phyloP scores from a whole-genome alignment of 768 basidiomycete species.

The Hemileccinum rubropunctum region DNA sequence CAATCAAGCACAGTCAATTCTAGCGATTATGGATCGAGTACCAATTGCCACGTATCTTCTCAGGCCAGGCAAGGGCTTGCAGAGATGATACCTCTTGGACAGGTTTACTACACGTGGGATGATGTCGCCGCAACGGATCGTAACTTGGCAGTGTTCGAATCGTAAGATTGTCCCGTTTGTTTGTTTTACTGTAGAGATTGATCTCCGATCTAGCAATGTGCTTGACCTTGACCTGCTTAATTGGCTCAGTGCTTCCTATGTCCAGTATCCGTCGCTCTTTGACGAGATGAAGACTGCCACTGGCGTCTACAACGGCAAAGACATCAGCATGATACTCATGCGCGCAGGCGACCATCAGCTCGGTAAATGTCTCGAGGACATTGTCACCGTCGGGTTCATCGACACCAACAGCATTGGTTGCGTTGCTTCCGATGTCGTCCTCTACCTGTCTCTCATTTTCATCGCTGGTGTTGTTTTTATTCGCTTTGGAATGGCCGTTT shows the following conservation, averaged over 20 bases:
- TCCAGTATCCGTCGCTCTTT: constrained; percentile 81
- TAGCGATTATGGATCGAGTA: constrained; percentile 61
- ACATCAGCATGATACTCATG: constrained; percentile 83
- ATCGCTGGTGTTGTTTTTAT: constrained; percentile 96
- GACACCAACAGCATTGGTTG: constrained; percentile 95
- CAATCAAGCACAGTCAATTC: constrained; percentile 69
- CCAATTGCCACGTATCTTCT: constrained; percentile 69
- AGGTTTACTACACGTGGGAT: constrained; percentile 94
- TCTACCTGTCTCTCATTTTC: constrained; percentile 93
- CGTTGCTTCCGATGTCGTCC: constrained; percentile 91
- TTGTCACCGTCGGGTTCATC: constrained; percentile 87
- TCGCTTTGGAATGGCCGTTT: constrained; percentile 93
- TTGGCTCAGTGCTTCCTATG: constrained; percentile 79
- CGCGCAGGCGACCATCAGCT: constrained; percentile 66
- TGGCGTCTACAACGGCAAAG: constrained; percentile 75
- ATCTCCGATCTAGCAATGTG: constrained; percentile 55
- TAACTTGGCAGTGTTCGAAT: constrained; percentile 92
- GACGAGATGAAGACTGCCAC: constrained; percentile 69
- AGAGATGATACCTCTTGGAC: constrained; percentile 58
- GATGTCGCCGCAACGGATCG: constrained; percentile 65
- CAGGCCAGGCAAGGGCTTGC: constrained; percentile 52
- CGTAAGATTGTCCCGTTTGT: constrained; percentile 50
- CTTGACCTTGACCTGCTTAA: constrained; percentile 83
- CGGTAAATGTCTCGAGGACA: constrained; percentile 82
- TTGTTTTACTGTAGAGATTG: constrained; percentile 1